Evolutionary conservation across 2,329 filamentous ascomycete species (phyloP).

Genomic region (Ceratocystis cacaofunesta): DNA sequence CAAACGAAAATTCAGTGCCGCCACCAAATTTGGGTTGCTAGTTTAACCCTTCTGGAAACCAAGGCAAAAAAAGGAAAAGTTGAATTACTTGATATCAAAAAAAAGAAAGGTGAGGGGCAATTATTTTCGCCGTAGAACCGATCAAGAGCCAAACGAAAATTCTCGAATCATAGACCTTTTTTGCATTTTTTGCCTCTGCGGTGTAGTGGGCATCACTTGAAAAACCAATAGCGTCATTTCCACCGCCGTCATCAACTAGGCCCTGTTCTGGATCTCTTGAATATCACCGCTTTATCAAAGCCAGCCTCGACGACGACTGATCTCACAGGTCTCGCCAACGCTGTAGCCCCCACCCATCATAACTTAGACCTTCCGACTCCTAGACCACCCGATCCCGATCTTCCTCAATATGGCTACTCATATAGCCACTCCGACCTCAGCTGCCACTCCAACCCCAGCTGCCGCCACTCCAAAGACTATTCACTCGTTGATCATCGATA

Average conservation of each 20-base stretch:
- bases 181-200: neutral
- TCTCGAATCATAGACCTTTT: neutral
- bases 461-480: slow-evolving; percentile 43
- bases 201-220: neutral
- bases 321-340: too few species aligned
- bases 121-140: too few species aligned
- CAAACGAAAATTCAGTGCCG: neutral
- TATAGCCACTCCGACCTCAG: slow-evolving; percentile 15
- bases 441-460: slow-evolving; percentile 25
- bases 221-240: neutral
- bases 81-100: neutral
- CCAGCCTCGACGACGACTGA: too few species aligned
- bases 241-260: neutral
- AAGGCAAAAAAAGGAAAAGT: neutral
- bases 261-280: neutral
- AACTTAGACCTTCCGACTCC: neutral
- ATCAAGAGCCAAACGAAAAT: too few species aligned
- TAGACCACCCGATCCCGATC: neutral
- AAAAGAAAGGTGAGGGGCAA: neutral
- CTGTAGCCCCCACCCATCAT: too few species aligned
- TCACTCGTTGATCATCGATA: slow-evolving; percentile 74
- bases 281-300: neutral
- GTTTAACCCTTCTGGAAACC: neutral
- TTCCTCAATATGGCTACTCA: neutral
- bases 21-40: neutral